phyloP scores from a whole-genome alignment of 2,329 filamentous ascomycete species.

The Verticillium zaregamsianum region DNA sequence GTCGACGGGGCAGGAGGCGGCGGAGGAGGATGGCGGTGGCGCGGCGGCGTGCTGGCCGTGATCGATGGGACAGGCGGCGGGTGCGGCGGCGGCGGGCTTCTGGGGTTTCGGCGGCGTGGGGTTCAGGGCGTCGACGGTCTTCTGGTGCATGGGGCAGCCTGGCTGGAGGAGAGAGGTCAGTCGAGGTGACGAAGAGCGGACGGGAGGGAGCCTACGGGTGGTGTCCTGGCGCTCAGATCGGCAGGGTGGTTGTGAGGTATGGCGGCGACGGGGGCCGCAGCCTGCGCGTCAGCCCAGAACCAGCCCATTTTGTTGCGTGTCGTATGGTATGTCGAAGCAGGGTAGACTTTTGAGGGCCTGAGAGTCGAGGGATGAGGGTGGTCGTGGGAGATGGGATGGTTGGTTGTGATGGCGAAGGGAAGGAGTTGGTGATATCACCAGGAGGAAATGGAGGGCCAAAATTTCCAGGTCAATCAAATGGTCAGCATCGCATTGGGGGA shows the following conservation, averaged over 20 bases:
- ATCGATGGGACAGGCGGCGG: slow-evolving; percentile 26
- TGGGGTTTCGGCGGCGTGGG: slow-evolving; percentile 15
- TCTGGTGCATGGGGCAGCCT: slow-evolving; percentile 55
- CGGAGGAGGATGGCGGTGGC: slow-evolving; percentile 33
- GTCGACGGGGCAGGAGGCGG: slow-evolving; percentile 42
- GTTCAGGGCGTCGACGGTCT: slow-evolving; percentile 44
- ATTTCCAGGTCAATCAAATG: not conserved
- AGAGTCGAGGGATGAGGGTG: not conserved
- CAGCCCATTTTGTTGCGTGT: slow-evolving; percentile 45
- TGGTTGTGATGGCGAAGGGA: not conserved
- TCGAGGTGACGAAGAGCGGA: not conserved
- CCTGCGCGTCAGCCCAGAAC: slow-evolving; percentile 56
- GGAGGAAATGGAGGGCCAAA: not conserved
- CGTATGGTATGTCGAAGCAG: not conserved
- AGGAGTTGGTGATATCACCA: slow-evolving; percentile 2
- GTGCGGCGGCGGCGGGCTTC: slow-evolving; percentile 16
- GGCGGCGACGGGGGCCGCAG: slow-evolving; percentile 15
- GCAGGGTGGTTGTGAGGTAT: slow-evolving; percentile 17
- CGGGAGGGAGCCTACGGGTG: slow-evolving; percentile 31
- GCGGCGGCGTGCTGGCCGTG: slow-evolving; percentile 18
- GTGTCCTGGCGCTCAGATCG: slow-evolving; percentile 18
- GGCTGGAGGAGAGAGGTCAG: slow-evolving; percentile 29
- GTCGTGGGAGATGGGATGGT: not conserved
- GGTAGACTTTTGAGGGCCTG: too few species aligned
- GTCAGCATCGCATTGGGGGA: not conserved